Evolutionary conservation across 225 moss, liverwort and hornwort species (phyloP).

Genomic region (Bryum argenteum): DNA sequence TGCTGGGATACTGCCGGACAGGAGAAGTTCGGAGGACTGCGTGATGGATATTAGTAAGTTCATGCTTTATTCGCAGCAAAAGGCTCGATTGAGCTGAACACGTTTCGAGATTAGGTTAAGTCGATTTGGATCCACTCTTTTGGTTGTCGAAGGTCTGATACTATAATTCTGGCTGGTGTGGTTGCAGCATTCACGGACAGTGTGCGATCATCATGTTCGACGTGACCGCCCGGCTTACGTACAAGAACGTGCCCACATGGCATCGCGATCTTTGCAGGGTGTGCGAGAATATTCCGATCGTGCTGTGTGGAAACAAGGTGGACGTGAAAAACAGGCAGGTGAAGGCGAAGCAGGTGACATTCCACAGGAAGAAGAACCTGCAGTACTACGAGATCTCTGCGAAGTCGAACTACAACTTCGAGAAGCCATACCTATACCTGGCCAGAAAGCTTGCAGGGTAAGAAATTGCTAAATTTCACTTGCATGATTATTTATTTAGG

Average conservation of each 20-base stretch:
- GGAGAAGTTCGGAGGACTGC: constrained; percentile 71
- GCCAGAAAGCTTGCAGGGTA: constrained; percentile 72
- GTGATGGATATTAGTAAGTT: constrained; percentile 71
- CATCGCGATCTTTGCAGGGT: constrained; percentile 86
- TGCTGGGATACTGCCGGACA: constrained; percentile 97
- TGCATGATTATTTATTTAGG: background rate
- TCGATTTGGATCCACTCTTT: background rate
- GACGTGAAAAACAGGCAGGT: constrained; percentile 76
- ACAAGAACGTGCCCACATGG: constrained; percentile 96
- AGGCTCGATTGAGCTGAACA: too few relatives aligned
- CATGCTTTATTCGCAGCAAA: background rate
- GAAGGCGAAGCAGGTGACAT: constrained; percentile 78
- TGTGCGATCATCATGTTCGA: constrained; percentile 98
- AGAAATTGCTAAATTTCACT: background rate
- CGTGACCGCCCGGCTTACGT: constrained; percentile 86
- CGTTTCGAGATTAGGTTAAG: too few relatives aligned
- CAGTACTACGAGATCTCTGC: constrained; percentile 75
- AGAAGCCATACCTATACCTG: constrained; percentile 70
- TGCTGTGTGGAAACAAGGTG: constrained; percentile 75
- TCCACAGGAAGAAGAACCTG: constrained; percentile 72
- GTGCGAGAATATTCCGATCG: constrained; percentile 70
- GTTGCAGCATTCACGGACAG: constrained; percentile 83
- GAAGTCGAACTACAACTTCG: constrained; percentile 74
- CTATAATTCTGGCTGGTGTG: too few relatives aligned
- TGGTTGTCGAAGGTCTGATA: background rate